A percentile compares a stretch with the other conserved stretches of the same genome.
phyloP scores from a whole-genome alignment of 108 stramenopile genomes.

The Nitzschia sp. region DNA sequence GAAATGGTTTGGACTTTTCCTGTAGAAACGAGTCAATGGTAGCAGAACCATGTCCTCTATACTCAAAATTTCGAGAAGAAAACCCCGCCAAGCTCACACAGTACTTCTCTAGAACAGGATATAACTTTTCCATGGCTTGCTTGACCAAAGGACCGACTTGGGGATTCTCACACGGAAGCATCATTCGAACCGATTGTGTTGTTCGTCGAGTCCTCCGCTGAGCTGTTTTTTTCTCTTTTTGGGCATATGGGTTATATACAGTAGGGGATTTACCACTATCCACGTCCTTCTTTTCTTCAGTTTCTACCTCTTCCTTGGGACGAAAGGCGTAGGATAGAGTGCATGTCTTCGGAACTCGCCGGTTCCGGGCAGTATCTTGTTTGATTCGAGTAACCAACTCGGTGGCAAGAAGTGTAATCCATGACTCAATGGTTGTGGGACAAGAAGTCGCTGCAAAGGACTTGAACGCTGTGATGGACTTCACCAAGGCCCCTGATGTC shows the following conservation, averaged over 20 bases:
- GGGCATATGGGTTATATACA: constrained; percentile 22
- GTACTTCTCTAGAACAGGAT: constrained; percentile 7
- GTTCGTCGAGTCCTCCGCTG: not conserved
- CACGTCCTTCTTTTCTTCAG: constrained; percentile 7
- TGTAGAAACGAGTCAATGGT: constrained; percentile 26
- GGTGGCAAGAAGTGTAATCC: constrained; percentile 62
- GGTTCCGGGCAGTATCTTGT: constrained; percentile 61
- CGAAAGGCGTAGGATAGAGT: constrained; percentile 63
- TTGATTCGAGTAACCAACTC: constrained; percentile 75
- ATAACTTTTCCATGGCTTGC: not conserved
- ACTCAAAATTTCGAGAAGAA: constrained; percentile 27
- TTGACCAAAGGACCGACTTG: constrained; percentile 19
- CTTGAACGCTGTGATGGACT: constrained; percentile 85
- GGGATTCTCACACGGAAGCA: constrained; percentile 34
- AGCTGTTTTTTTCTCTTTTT: constrained; percentile 14
- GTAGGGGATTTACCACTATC: constrained; percentile 14
- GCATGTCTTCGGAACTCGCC: constrained; percentile 64
- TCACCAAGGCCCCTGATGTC: constrained; percentile 64
- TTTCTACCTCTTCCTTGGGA: not conserved
- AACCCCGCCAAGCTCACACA: constrained; percentile 36
- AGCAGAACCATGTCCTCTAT: constrained; percentile 5
- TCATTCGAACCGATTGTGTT: constrained; percentile 33
- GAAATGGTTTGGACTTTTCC: not conserved
- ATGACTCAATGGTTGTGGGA: constrained; percentile 52
- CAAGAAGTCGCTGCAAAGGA: constrained; percentile 49